Percentiles rank a stretch among this genome's conserved stretches.
phyloP scores from a whole-genome alignment of 352 stramenopile genomes.

The Phytophthora megakarya region DNA sequence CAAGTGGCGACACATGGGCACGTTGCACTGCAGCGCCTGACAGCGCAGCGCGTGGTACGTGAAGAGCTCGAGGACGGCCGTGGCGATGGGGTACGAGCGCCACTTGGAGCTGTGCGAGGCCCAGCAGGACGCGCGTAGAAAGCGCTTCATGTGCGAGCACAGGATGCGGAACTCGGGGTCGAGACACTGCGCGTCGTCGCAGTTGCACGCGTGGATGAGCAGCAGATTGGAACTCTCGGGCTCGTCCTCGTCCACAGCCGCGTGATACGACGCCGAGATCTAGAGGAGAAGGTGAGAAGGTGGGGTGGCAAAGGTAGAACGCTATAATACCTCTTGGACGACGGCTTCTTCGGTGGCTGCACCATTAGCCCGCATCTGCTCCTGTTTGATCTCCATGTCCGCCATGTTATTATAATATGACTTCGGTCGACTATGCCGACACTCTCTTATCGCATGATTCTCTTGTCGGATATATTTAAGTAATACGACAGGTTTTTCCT shows the following conservation, averaged over 20 bases:
- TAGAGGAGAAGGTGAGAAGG: not conserved
- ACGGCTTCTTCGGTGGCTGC: not conserved
- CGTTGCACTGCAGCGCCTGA: conserved; percentile 39
- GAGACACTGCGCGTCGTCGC: conserved; percentile 45
- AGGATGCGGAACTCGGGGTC: conserved; percentile 39
- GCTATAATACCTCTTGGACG: conserved; percentile 16
- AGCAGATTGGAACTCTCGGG: conserved; percentile 45
- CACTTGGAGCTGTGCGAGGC: conserved; percentile 59
- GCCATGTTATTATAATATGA: not conserved
- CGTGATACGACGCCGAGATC: conserved; percentile 22
- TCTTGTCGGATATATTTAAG: not conserved
- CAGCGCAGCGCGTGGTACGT: conserved; percentile 58
- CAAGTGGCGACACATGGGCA: conserved; percentile 49
- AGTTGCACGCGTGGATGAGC: conserved; percentile 63
- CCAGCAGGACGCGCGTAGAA: conserved; percentile 61
- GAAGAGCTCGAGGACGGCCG: conserved; percentile 51
- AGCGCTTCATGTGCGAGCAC: conserved; percentile 68
- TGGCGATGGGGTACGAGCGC: conserved; percentile 40
- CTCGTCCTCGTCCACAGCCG: conserved; percentile 9
- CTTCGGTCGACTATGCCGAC: not conserved
- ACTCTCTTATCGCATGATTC: not conserved
- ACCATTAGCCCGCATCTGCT: conserved; percentile 3
- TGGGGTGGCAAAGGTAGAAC: not conserved
- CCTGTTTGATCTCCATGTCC: conserved; percentile 26
- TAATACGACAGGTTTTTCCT: not conserved